These are phyloP conservation scores for Trypanosoma vivax DNA, from an alignment of 208 protist genomes.

Conservation along the genomic window DNA sequence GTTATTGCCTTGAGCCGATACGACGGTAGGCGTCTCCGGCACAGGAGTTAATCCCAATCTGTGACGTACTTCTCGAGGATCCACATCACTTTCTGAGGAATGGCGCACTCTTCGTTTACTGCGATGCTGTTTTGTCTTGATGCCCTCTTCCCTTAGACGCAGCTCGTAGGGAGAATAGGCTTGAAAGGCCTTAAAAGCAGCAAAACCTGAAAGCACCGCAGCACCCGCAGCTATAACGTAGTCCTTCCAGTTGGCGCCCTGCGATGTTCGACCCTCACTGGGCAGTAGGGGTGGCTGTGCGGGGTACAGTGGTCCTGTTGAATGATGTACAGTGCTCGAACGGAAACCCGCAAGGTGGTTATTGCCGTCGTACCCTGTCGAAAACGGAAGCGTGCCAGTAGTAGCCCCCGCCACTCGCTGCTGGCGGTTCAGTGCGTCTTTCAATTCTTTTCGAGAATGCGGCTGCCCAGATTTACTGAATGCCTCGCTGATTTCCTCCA, in stretches of 20 bases:
- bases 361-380: not conserved
- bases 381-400: not conserved
- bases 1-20: not conserved
- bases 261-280: conserved; percentile 14
- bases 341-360: not conserved
- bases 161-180: conserved; percentile 78
- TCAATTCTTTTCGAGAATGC: conserved; percentile 45
- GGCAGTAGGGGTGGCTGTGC: conserved; percentile 23
- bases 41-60: conserved; percentile 18
- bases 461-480: conserved; percentile 47
- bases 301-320: conserved; percentile 29
- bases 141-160: conserved; percentile 45
- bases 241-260: conserved; percentile 59
- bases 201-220: conserved; percentile 35
- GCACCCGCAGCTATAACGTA: conserved; percentile 68
- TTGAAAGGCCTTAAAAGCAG: conserved; percentile 59
- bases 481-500: conserved; percentile 56
- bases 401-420: not conserved
- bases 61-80: not conserved
- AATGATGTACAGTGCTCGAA: not conserved
- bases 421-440: conserved; percentile 12
- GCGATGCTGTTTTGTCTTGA: conserved; percentile 1
- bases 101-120: not conserved
- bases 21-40: conserved; percentile 9
- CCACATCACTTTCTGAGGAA: conserved; percentile 15